Evolutionary conservation across 805 yeast species (phyloP).

Genomic region (Ogataea henricii): DNA sequence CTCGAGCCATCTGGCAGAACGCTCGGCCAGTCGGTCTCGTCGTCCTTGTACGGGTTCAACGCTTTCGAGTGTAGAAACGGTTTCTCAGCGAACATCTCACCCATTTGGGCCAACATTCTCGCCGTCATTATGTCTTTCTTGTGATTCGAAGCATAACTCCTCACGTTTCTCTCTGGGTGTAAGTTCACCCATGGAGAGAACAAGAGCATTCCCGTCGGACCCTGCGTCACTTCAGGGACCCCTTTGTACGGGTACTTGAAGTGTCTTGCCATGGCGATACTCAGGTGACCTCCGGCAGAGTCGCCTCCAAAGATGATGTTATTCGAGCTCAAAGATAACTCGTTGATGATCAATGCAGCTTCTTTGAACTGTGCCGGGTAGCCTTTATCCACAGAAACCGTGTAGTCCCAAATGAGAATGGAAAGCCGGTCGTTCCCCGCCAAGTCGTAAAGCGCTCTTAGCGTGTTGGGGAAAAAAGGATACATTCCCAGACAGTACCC

Average conservation of each 20-base stretch:
- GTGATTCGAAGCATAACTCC: conserved; percentile 7
- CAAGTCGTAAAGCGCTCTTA: background rate
- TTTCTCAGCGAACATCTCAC: conserved; percentile 5
- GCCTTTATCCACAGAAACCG: background rate
- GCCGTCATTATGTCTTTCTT: conserved; percentile 10
- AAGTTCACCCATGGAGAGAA: conserved; percentile 14
- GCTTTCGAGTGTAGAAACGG: conserved; percentile 6
- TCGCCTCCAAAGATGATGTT: conserved; percentile 5
- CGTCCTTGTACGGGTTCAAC: conserved; percentile 10
- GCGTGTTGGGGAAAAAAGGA: background rate
- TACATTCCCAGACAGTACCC: conserved; percentile 6
- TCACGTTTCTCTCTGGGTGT: conserved; percentile 2
- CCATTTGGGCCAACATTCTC: conserved; percentile 7
- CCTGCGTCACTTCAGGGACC: background rate
- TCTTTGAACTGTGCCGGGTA: conserved; percentile 3
- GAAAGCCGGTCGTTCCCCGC: conserved; percentile 4
- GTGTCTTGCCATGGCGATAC: conserved; percentile 1
- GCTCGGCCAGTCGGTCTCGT: conserved; percentile 6
- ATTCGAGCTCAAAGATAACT: background rate
- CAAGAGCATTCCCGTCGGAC: conserved; percentile 9
- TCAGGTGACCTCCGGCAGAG: conserved; percentile 10
- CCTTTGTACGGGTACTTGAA: conserved; percentile 2
- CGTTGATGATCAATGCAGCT: conserved; percentile 1
- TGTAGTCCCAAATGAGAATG: conserved; percentile 5
- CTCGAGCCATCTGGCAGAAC: conserved; percentile 6